phyloP scores from a whole-genome alignment of 1,284 basidiomycete species.

The Leccinum subspadiceum region DNA sequence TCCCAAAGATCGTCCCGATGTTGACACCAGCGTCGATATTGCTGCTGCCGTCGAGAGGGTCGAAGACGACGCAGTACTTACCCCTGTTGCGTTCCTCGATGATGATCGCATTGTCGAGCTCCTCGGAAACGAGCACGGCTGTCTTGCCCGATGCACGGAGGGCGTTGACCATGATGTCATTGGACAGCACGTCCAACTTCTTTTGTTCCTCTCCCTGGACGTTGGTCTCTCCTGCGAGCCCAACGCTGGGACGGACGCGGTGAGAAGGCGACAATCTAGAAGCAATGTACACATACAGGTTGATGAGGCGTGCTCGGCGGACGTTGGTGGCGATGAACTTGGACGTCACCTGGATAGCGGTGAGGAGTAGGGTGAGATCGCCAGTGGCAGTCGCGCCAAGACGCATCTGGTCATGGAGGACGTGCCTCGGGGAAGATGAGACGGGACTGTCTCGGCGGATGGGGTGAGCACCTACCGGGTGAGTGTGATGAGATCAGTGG shows the following conservation, averaged over 20 bases:
- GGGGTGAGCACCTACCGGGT: slow-evolving; percentile 59
- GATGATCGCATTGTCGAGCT: slow-evolving; percentile 90
- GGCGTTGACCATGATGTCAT: slow-evolving; percentile 99
- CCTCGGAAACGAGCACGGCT: slow-evolving; percentile 96
- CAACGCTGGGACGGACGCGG: slow-evolving; percentile 58
- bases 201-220: slow-evolving; percentile 99
- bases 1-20: slow-evolving; percentile 99
- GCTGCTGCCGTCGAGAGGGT: slow-evolving; percentile 96
- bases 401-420: slow-evolving; percentile 79
- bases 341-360: slow-evolving; percentile 93
- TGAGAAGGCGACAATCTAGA: slow-evolving; percentile 2
- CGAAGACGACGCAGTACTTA: slow-evolving; percentile 96
- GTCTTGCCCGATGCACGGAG: slow-evolving; percentile 93
- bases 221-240: slow-evolving; percentile 94
- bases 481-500: slow-evolving; percentile 87
- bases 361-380: slow-evolving; percentile 92
- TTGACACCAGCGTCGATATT: slow-evolving; percentile 99
- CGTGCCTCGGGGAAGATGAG: slow-evolving; percentile 56
- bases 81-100: slow-evolving; percentile 79
- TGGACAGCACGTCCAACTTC: slow-evolving; percentile 96
- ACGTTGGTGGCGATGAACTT: slow-evolving; percentile 99
- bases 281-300: slow-evolving; percentile 65
- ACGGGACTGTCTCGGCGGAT: slow-evolving; percentile 2
- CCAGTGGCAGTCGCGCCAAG: slow-evolving; percentile 83
- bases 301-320: slow-evolving; percentile 94